Conservation (phyloP, 768 basidiomycete genomes). For the Rhizopogon rudus region DNA sequence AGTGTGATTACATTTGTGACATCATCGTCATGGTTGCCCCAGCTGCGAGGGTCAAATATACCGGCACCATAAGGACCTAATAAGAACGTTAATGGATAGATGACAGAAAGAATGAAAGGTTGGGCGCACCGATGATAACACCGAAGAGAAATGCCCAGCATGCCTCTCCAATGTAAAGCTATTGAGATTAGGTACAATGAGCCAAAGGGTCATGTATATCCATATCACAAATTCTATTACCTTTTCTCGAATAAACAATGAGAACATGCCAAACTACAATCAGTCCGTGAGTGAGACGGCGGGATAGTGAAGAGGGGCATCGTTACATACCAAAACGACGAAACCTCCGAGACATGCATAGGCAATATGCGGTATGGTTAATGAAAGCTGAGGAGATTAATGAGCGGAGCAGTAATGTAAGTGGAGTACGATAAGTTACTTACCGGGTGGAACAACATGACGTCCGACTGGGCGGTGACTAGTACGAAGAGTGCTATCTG, state of each 20-base stretch:
- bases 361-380: conserved; percentile 66
- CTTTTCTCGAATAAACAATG: conserved; percentile 84
- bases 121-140: conserved; percentile 71
- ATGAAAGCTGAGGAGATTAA: conserved; percentile 27
- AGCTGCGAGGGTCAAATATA: conserved; percentile 77
- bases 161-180: conserved; percentile 95
- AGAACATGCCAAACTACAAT: conserved; percentile 89
- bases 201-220: background rate
- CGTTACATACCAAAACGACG: conserved; percentile 58
- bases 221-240: conserved; percentile 29
- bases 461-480: conserved; percentile 14
- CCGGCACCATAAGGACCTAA: conserved; percentile 78
- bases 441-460: conserved; percentile 50
- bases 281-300: background rate
- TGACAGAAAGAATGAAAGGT: background rate
- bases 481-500: background rate
- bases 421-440: conserved; percentile 13
- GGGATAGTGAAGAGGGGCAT: background rate
- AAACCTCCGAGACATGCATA: conserved; percentile 82
- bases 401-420: background rate
- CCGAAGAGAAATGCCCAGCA: conserved; percentile 94
- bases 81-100: conserved; percentile 5
- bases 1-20: conserved; percentile 74
- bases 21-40: conserved; percentile 50
- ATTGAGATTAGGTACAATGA: conserved; percentile 3